These are phyloP conservation scores for Ettlia oleoabundans DNA, from an alignment of 139 green algal genomes.

Conservation along the genomic window DNA sequence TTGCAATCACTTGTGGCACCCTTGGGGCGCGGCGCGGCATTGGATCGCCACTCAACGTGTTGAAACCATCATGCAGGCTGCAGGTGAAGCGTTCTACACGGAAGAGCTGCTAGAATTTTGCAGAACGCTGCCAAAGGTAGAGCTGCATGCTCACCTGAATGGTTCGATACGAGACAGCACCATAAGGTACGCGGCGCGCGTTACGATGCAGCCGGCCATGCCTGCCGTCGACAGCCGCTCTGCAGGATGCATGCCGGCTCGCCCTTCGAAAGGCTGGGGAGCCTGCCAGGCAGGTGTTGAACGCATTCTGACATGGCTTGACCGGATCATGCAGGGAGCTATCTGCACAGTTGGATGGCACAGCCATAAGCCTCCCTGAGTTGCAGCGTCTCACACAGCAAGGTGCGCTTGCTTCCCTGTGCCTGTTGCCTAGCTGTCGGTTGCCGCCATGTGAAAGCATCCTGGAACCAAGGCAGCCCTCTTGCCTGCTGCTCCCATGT, in stretches of 20 bases:
- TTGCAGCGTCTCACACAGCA: constrained; percentile 44
- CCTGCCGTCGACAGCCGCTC: no score
- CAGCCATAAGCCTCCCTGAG: constrained; percentile 32
- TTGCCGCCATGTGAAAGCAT: no score
- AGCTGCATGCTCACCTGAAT: constrained; percentile 92
- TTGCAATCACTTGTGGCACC: no score
- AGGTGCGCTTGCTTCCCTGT: constrained; percentile 9
- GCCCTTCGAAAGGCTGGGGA: no score
- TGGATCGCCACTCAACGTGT: background rate
- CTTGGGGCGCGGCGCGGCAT: no score
- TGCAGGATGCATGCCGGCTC: no score
- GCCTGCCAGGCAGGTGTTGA: no score
- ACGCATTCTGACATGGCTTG: no score
- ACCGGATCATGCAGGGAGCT: constrained; percentile 62
- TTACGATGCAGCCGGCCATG: no score
- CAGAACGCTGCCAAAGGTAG: constrained; percentile 75
- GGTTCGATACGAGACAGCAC: constrained; percentile 65
- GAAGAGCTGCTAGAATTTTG: constrained; percentile 65
- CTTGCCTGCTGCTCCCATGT: background rate
- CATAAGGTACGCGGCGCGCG: constrained; percentile 48
- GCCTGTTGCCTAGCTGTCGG: background rate
- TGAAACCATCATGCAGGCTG: background rate
- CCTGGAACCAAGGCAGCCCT: no score
- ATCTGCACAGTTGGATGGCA: constrained; percentile 19
- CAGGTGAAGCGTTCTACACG: background rate